Conservation (phyloP, 1,284 basidiomycete species). For the Cutaneotrichosporon dermatis region DNA sequence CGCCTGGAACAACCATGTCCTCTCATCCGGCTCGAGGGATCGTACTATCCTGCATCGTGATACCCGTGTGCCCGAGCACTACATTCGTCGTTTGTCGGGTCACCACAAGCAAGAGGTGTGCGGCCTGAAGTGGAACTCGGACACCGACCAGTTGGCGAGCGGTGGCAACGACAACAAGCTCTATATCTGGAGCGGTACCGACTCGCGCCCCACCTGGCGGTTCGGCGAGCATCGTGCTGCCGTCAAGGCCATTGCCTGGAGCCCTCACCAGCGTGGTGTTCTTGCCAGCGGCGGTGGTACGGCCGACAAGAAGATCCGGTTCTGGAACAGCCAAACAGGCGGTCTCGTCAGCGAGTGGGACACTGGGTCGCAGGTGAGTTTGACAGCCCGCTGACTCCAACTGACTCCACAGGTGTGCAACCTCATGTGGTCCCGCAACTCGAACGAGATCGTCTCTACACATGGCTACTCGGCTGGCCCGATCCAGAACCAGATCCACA, state of each 20-base stretch:
- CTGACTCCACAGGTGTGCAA: slow-evolving; percentile 74
- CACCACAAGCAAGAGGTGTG: slow-evolving; percentile 92
- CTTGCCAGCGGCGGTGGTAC: slow-evolving; percentile 97
- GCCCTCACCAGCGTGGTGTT: slow-evolving; percentile 86
- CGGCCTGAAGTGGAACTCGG: slow-evolving; percentile 84
- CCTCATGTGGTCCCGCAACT: slow-evolving; percentile 90
- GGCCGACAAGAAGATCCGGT: slow-evolving; percentile 92
- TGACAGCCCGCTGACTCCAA: too few relatives aligned
- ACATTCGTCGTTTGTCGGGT: slow-evolving; percentile 70
- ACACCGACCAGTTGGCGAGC: slow-evolving; percentile 73
- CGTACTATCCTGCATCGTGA: slow-evolving; percentile 90
- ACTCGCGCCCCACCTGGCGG: slow-evolving; percentile 73
- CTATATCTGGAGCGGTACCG: slow-evolving; percentile 80
- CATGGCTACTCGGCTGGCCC: slow-evolving; percentile 93
- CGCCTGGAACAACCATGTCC: slow-evolving; percentile 86
- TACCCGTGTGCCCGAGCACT: slow-evolving; percentile 66
- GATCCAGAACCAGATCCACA: slow-evolving; percentile 95
- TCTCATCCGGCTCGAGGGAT: slow-evolving; percentile 89
- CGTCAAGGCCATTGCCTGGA: slow-evolving; percentile 98
- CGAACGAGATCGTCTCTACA: slow-evolving; percentile 95
- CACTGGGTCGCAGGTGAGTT: slow-evolving; percentile 81
- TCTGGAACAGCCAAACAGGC: slow-evolving; percentile 92
- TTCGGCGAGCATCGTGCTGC: slow-evolving; percentile 96
- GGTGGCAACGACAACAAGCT: slow-evolving; percentile 99
- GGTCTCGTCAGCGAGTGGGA: slow-evolving; percentile 78